Percentiles rank a stretch among this genome's conserved stretches.
Conservation (phyloP, 306 rosid species). For the Acacia crassicarpa region DNA sequence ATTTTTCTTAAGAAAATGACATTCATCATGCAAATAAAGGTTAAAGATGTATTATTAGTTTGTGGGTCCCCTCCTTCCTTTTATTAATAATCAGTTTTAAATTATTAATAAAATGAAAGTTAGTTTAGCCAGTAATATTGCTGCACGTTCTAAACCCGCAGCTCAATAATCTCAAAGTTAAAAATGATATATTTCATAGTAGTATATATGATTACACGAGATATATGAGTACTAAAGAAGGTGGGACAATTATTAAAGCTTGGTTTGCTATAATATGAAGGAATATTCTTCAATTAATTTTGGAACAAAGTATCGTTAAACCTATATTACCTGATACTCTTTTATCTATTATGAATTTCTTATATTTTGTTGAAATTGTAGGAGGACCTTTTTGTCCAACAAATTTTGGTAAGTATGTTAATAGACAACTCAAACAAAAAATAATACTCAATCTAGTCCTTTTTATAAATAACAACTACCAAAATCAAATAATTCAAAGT, state of each 20-base stretch:
- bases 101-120: neutral
- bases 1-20: neutral
- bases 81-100: neutral
- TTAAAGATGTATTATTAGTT: slow-evolving; percentile 1
- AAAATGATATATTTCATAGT: neutral
- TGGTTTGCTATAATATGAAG: neutral
- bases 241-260: neutral
- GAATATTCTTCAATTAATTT: neutral
- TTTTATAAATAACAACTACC: no score
- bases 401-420: no score
- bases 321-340: neutral
- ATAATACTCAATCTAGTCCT: no score
- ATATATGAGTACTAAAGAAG: neutral
- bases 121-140: neutral
- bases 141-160: neutral
- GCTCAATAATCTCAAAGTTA: neutral
- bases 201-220: neutral
- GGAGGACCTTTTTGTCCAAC: no score
- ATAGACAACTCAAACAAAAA: no score
- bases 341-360: no score
- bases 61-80: neutral
- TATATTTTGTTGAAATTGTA: no score
- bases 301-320: neutral
- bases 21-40: neutral
- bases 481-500: no score